phyloP scores from a whole-genome alignment of 169 alveolate species.

The Cryptosporidium felis region DNA sequence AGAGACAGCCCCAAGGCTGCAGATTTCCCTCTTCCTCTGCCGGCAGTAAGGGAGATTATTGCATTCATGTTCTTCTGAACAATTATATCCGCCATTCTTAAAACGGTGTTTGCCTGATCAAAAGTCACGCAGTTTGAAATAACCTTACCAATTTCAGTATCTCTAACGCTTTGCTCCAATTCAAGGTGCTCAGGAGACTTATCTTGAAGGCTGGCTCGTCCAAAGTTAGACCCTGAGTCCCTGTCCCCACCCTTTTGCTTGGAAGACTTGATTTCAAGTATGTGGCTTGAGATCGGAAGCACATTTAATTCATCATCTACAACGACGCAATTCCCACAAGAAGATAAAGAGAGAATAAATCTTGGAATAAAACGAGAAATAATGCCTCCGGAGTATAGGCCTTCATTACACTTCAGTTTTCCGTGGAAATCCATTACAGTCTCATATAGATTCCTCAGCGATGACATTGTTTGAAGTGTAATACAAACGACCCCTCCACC shows the following conservation, averaged over 20 bases:
- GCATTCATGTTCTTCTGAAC: conserved; percentile 82
- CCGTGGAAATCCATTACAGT: conserved; percentile 96
- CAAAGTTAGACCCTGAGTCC: neutral
- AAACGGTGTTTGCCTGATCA: conserved; percentile 88
- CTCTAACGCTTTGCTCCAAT: conserved; percentile 25
- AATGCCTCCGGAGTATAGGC: conserved; percentile 46
- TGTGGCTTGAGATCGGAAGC: conserved; percentile 89
- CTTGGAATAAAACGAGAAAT: conserved; percentile 61
- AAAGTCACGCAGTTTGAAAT: conserved; percentile 72
- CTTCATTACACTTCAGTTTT: conserved; percentile 73
- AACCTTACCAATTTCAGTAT: conserved; percentile 73
- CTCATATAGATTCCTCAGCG: conserved; percentile 82
- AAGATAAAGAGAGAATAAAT: conserved; percentile 81
- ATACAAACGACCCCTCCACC: conserved; percentile 97
- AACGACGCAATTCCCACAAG: conserved; percentile 91
- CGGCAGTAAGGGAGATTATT: conserved; percentile 89
- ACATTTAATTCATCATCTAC: conserved; percentile 99
- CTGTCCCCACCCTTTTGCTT: neutral
- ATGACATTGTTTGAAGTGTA: conserved; percentile 88
- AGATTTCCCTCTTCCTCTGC: conserved; percentile 99
- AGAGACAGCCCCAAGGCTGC: conserved; percentile 96
- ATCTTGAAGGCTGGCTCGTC: neutral
- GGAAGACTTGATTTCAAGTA: conserved; percentile 73
- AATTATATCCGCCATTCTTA: conserved; percentile 81
- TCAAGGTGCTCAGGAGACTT: conserved; percentile 27